Evolutionary conservation across 2,329 filamentous ascomycete genomes (phyloP).

Genomic region (Dactylonectria estremocensis): DNA sequence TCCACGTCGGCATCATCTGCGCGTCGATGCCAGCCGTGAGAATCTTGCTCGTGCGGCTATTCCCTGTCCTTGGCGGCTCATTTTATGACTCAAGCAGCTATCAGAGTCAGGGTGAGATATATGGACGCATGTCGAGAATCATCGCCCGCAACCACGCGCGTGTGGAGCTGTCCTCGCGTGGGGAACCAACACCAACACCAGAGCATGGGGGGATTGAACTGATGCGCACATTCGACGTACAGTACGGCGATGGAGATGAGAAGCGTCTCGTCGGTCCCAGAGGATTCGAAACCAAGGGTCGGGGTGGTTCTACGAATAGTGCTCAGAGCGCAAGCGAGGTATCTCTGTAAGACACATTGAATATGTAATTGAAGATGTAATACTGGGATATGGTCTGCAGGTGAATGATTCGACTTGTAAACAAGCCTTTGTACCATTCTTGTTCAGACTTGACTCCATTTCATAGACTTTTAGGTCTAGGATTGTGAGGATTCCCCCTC

Average conservation of each 20-base stretch:
- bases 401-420: too few species aligned
- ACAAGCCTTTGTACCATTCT: too few species aligned
- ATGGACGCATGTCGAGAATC: conserved; percentile 38
- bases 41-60: conserved; percentile 46
- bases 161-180: conserved; percentile 34
- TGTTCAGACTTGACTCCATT: too few species aligned
- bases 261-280: conserved; percentile 27
- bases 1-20: conserved; percentile 55
- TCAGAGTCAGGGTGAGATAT: conserved; percentile 38
- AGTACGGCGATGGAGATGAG: conserved; percentile 44
- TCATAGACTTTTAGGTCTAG: too few species aligned
- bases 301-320: neutral
- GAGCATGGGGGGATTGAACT: conserved; percentile 42
- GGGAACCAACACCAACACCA: conserved; percentile 31
- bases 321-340: neutral
- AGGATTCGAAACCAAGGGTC: neutral
- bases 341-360: neutral
- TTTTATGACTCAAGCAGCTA: conserved; percentile 44
- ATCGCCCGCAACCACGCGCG: conserved; percentile 37
- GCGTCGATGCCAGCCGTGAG: conserved; percentile 52
- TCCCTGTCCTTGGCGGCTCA: conserved; percentile 47
- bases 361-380: neutral
- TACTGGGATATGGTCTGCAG: too few species aligned
- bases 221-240: conserved; percentile 39
- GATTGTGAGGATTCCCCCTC: too few species aligned